phyloP scores from a whole-genome alignment of 805 yeast species.

The Zygosaccharomyces lentus region DNA sequence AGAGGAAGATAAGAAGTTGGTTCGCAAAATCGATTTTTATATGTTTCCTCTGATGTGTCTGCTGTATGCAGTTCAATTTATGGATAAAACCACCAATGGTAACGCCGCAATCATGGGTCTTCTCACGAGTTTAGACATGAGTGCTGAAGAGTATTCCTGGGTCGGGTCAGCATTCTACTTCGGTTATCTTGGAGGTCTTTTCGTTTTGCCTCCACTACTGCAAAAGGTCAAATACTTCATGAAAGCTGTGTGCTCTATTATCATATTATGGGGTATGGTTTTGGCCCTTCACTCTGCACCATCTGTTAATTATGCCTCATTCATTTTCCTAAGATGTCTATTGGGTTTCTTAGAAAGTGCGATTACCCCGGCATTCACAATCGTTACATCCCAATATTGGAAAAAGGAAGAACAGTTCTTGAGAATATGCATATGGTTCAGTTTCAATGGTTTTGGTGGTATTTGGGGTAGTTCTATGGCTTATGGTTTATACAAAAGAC shows the following conservation, averaged over 20 bases:
- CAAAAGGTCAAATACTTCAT: constrained; percentile 52
- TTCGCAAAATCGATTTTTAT: constrained; percentile 48
- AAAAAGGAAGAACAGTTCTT: constrained; percentile 43
- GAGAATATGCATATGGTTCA: constrained; percentile 43
- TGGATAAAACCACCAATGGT: constrained; percentile 55
- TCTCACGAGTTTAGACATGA: constrained; percentile 32
- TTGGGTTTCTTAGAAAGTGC: constrained; percentile 52
- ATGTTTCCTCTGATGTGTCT: constrained; percentile 49
- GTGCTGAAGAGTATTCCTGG: constrained; percentile 46
- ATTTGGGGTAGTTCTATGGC: constrained; percentile 52
- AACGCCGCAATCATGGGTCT: constrained; percentile 51
- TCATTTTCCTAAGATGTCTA: constrained; percentile 44
- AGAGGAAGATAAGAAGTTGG: constrained; percentile 35
- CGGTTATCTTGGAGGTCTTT: constrained; percentile 47
- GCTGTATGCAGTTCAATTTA: constrained; percentile 49
- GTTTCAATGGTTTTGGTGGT: constrained; percentile 43
- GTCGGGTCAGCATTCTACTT: constrained; percentile 57
- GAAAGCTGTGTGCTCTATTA: constrained; percentile 44
- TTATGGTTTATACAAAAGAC: constrained; percentile 45
- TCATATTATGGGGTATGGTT: constrained; percentile 51
- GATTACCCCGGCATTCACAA: constrained; percentile 55
- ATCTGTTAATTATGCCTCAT: constrained; percentile 39
- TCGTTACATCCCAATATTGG: constrained; percentile 58
- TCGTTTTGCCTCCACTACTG: constrained; percentile 11
- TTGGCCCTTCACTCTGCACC: constrained; percentile 51